Conservation (phyloP, 805 yeast genomes). For the Yarrowia bubula region DNA sequence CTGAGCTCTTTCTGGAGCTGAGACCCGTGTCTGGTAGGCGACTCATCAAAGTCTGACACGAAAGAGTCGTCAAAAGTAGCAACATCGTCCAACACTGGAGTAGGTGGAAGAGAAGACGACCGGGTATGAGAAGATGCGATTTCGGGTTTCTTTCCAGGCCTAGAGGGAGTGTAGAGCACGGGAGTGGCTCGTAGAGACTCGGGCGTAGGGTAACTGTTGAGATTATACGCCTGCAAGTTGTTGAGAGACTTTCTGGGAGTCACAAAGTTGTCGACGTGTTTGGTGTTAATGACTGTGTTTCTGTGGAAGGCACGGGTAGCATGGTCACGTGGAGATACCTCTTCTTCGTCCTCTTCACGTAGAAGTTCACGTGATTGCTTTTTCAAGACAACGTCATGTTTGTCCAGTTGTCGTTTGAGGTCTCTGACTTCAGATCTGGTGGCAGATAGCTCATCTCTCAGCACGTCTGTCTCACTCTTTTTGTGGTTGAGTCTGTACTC, state of each 20-base stretch:
- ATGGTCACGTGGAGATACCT: not conserved
- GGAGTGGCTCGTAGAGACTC: conserved; percentile 7
- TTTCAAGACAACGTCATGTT: conserved; percentile 8
- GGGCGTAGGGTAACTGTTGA: conserved; percentile 11
- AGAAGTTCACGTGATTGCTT: not conserved
- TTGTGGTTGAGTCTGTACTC: not conserved
- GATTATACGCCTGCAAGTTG: not conserved
- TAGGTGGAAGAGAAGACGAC: conserved; percentile 9
- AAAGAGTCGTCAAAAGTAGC: conserved; percentile 8
- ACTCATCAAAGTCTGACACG: conserved; percentile 3
- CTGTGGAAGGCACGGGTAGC: not conserved
- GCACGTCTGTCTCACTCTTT: conserved; percentile 9
- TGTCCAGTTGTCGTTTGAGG: conserved; percentile 9
- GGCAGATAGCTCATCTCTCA: conserved; percentile 1
- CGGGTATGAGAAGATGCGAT: not conserved
- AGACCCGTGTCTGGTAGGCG: conserved; percentile 1
- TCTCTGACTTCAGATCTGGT: not conserved
- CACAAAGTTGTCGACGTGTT: not conserved
- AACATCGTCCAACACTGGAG: conserved; percentile 1
- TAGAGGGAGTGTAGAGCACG: not conserved
- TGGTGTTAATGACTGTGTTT: not conserved
- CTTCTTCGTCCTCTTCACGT: not conserved
- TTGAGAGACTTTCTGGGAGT: conserved; percentile 2
- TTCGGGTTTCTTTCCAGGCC: not conserved
- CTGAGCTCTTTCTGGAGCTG: conserved; percentile 23